A percentile compares a stretch with the other conserved stretches of the same genome.
Evolutionary conservation across 305 asterid genomes (phyloP).

Genomic region (Coffea humblotiana): DNA sequence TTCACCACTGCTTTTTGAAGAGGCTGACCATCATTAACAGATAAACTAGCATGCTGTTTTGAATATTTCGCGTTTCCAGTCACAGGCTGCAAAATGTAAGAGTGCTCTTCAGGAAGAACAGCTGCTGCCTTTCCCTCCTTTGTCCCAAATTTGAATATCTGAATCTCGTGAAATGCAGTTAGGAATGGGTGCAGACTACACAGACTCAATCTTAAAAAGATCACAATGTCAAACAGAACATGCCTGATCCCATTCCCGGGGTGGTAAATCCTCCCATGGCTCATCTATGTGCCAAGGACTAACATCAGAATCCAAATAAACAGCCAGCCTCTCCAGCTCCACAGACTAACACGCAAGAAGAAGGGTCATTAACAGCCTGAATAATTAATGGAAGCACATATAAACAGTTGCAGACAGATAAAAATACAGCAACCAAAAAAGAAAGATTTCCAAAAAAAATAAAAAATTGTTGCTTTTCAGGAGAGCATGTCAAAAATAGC

Average conservation of each 20-base stretch:
- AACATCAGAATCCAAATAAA: constrained; percentile 86
- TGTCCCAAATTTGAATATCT: constrained; percentile 88
- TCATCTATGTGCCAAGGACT: constrained; percentile 71
- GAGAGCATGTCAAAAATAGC: neutral
- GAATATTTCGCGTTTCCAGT: constrained; percentile 88
- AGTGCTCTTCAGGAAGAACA: constrained; percentile 47
- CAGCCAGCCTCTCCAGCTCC: constrained; percentile 86
- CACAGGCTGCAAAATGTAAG: constrained; percentile 83
- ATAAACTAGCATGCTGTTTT: constrained; percentile 62
- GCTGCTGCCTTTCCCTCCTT: constrained; percentile 74
- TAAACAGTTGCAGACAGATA: neutral
- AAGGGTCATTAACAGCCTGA: constrained; percentile 13
- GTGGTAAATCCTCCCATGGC: constrained; percentile 80
- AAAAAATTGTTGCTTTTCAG: neutral
- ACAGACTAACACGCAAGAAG: constrained; percentile 54
- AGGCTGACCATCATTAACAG: constrained; percentile 57
- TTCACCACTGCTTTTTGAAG: constrained; percentile 77
- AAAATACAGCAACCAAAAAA: neutral
- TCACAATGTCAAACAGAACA: constrained; percentile 22
- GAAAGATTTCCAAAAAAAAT: neutral
- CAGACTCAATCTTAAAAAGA: constrained; percentile 21
- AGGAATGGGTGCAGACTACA: constrained; percentile 22
- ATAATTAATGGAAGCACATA: constrained; percentile 11
- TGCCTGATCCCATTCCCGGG: constrained; percentile 90
- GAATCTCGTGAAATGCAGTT: constrained; percentile 22